Evolutionary conservation across 2,329 filamentous ascomycete genomes (phyloP), one percentile per base, ranked within the genome.

Genomic region (Arachnopeziza araneosa): DNA sequence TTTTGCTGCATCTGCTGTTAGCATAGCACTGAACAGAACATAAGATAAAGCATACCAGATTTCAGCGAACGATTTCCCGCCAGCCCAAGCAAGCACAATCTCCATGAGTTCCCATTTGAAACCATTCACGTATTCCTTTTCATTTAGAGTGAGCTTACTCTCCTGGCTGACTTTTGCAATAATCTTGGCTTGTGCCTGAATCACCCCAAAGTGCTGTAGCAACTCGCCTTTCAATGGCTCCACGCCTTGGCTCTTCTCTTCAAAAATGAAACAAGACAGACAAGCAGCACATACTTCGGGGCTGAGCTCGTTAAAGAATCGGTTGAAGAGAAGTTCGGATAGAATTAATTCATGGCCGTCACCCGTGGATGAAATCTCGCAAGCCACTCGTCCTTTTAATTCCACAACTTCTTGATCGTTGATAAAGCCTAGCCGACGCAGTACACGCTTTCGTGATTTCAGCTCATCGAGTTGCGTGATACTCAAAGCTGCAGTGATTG

Each of bases 81-180:
- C 89, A 5, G 91, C 88, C 95, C 95, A 99, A 6, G 89, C 83
- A 70, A 87, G 90, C 3, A 99, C 93, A 44, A 96, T 95, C 72
- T 97, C 93, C 93, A 99, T 98, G 55, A 99, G 80, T 78, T 98
- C 88, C 80, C 87, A 93, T 78, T 97, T 96, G 78, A 99, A 89
- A 55, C 86, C 88, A 68, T 90, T 81, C 23, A 95, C 84, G 70
- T 97, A 99, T 70, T 96, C 93, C 56, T 98, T 92, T 75, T 98
- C 93, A 67, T 96, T 95, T n/a, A 97, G 77, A 10, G 91, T 83
- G 51, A 99, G 80, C 78, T 99, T 99, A 75, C 91, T 95, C 76
- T 99, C 95, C 72, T 91, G 87, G 59, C 91, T 95, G 60, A 99
- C 89, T 79, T 96, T 97, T 65, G 93, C 95, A 62, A 99, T 87